Conservation (phyloP, 306 rosid species). For the Trichosanthes truncata region DNA sequence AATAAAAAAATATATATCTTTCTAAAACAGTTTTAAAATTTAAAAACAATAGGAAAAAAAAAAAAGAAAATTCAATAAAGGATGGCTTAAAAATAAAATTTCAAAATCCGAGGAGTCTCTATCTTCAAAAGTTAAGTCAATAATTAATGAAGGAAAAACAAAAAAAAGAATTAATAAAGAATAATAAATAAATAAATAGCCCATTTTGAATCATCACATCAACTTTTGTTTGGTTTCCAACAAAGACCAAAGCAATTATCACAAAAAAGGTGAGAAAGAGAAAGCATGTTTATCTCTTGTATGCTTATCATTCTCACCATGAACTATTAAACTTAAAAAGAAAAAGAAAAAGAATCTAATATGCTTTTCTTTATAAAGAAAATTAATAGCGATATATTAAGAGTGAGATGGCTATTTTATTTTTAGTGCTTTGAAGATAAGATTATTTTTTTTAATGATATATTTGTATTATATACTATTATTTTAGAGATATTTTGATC, state of each 20-base stretch:
- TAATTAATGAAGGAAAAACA: background rate
- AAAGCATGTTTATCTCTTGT: conserved; percentile 3
- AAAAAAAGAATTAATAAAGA: too few species aligned
- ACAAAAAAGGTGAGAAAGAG: conserved; percentile 1
- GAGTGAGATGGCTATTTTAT: background rate
- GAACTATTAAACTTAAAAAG: background rate
- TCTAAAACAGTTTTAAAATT: too few species aligned
- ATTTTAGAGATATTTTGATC: background rate
- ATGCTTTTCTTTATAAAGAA: background rate
- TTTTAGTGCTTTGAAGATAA: background rate
- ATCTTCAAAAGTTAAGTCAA: background rate
- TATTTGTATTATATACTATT: background rate
- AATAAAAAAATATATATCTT: too few species aligned
- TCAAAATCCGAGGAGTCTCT: background rate
- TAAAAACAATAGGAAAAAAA: background rate
- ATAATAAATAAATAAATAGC: background rate
- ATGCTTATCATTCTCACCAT: background rate
- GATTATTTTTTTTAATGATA: background rate
- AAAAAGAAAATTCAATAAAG: background rate
- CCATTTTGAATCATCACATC: background rate
- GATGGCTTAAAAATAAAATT: background rate
- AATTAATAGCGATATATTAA: background rate
- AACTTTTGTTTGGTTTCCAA: background rate
- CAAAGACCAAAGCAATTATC: background rate
- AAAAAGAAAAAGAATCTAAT: background rate